Evolutionary conservation across 345 rosid species (phyloP), one percentile per base, ranked within the genome.

Genomic region (Laguncularia racemosa): DNA sequence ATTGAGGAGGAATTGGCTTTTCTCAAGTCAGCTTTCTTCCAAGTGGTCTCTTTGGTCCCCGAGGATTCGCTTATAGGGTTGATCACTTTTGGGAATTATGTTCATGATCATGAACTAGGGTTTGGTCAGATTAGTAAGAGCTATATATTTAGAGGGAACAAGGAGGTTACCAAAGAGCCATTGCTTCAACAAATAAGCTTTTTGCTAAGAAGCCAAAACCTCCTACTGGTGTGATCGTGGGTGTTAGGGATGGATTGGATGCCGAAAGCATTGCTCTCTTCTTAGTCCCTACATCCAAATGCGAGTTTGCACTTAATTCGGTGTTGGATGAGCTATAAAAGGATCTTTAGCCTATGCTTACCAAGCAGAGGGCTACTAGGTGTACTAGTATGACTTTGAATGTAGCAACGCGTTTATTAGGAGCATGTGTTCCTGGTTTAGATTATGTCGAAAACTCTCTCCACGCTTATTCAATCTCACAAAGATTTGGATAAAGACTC

Each of bases 401-500:
- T 59, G 80, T 93, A 13, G 96, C 97, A 65, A 86, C 99, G 56
- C 44, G 78, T 68, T 79, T 93, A 69, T 75, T 89, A 68, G 88
- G 99, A 67, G 91, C 90, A 60, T 89, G 97, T 60, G 91, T 86
- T 67, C 97, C 97, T 58, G 97, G 99, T 55, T 86, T 80, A 53
- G 95, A 96, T 83, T 74, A 72, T 53, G 48, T 23, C 89, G 2
- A 81, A 76, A 77, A 82, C 66, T 62, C 87, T 93, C 20, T 86
- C 95, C 11, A 95, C 86, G 48, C 95, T 97, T 46, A 83, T 89
- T 74, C 95, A 95, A 50, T 93, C 99, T 2, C 99, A 93, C 83
- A 93, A 87, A 74, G 97, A 89, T 62, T 76, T 93, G 61, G 89
- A 81, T 62, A 86, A 83, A 66, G 97, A 89, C 74, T 86, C 83